phyloP scores from a whole-genome alignment of 352 stramenopile species.

The Pythium pyrilobum region DNA sequence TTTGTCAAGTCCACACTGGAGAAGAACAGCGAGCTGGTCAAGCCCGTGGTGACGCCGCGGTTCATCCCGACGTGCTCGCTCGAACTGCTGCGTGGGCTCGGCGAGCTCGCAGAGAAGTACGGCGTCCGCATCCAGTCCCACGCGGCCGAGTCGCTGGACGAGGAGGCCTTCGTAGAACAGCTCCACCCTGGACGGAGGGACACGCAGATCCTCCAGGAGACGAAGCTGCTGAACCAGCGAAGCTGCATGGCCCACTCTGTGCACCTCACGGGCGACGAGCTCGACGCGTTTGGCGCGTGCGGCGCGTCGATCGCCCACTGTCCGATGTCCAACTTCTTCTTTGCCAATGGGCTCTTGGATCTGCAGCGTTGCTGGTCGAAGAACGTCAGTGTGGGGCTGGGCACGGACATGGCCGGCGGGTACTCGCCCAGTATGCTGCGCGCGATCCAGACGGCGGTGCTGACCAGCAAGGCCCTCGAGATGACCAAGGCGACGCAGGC shows the following conservation, averaged over 20 bases:
- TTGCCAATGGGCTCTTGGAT: constrained; percentile 68
- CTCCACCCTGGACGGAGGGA: constrained; percentile 65
- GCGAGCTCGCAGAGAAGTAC: constrained; percentile 58
- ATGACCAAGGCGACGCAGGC: constrained; percentile 13
- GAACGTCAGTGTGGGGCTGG: constrained; percentile 55
- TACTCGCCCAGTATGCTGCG: constrained; percentile 89
- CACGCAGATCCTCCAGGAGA: constrained; percentile 61
- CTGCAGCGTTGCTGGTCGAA: constrained; percentile 47
- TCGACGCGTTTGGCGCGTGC: constrained; percentile 37
- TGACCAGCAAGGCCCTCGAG: constrained; percentile 62
- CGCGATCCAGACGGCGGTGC: constrained; percentile 72
- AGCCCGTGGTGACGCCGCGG: constrained; percentile 81
- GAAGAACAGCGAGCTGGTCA: constrained; percentile 46
- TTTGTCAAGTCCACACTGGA: constrained; percentile 69
- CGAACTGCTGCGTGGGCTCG: constrained; percentile 69
- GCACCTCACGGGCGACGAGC: constrained; percentile 63
- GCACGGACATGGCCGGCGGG: constrained; percentile 89
- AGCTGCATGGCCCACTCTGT: constrained; percentile 88
- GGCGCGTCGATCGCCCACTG: constrained; percentile 83
- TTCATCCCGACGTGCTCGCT: constrained; percentile 89
- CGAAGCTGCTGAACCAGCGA: constrained; percentile 54
- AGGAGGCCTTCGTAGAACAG: constrained; percentile 72
- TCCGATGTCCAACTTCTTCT: constrained; percentile 90
- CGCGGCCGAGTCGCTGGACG: constrained; percentile 76
- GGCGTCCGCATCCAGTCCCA: constrained; percentile 82